A percentile compares a stretch with the other conserved stretches of the same genome.
phyloP scores from a whole-genome alignment of 2,329 filamentous ascomycete species.

The Fusarium siculi region DNA sequence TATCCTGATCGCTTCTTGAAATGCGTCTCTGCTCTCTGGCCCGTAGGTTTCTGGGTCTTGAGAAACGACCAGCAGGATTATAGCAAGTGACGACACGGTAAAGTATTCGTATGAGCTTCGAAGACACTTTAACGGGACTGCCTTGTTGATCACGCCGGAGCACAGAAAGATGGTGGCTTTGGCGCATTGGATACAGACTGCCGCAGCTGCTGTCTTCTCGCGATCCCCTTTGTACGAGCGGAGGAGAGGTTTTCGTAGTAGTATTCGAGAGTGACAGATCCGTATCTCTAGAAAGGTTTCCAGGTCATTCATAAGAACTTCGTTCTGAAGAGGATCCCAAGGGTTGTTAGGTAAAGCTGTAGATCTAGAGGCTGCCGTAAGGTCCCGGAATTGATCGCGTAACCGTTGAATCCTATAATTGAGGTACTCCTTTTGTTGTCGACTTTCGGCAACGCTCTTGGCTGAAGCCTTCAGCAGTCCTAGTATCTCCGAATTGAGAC shows the following conservation, averaged over 20 bases:
- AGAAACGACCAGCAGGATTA: neutral
- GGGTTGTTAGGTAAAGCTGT: accelerated
- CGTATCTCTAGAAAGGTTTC: neutral
- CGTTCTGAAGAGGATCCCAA: neutral
- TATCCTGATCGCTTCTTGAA: neutral
- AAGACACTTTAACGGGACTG: neutral
- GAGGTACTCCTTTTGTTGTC: neutral
- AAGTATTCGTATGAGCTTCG: neutral
- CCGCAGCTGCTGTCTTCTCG: neutral
- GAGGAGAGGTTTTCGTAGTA: neutral
- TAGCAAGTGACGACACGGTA: neutral
- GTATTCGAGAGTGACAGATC: neutral
- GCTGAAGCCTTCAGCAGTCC: neutral
- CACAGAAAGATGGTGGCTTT: accelerated
- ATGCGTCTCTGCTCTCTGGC: neutral
- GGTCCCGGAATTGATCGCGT: neutral
- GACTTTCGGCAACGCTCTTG: neutral
- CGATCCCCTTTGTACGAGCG: neutral
- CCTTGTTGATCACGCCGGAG: neutral
- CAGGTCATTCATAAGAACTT: neutral
- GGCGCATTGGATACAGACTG: neutral
- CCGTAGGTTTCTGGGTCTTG: neutral
- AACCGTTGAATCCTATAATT: neutral
- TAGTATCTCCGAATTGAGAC: neutral
- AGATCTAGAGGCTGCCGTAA: accelerated